These are phyloP conservation scores for Phyllosticta citrichinensis DNA, from an alignment of 2,329 filamentous ascomycete species.

Conservation along the genomic window DNA sequence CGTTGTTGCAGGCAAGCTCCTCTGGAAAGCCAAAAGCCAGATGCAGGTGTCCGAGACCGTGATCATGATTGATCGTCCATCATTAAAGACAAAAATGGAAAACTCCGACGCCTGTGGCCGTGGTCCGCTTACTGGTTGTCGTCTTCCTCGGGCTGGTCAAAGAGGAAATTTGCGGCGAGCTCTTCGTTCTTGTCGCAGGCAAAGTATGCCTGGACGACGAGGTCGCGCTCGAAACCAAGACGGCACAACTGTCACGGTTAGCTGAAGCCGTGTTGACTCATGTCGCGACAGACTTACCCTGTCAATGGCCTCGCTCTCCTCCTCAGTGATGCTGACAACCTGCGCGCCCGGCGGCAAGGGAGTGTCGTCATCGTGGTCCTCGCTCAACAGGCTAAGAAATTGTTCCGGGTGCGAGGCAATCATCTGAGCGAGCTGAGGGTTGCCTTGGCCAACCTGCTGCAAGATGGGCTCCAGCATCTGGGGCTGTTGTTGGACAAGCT, in stretches of 20 bases:
- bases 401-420: slow-evolving; percentile 89
- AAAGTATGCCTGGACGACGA: slow-evolving; percentile 96
- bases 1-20: neutral
- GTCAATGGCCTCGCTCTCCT: slow-evolving; percentile 95
- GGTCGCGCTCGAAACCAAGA: slow-evolving; percentile 84
- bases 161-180: slow-evolving; percentile 93
- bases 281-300: slow-evolving; percentile 51
- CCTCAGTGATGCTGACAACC: slow-evolving; percentile 83
- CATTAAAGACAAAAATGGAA: slow-evolving; percentile 7
- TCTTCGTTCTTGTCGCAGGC: slow-evolving; percentile 99
- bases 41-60: neutral
- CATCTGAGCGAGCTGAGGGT: slow-evolving; percentile 85
- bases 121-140: slow-evolving; percentile 36
- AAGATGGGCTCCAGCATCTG: slow-evolving; percentile 98
- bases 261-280: neutral
- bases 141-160: slow-evolving; percentile 89
- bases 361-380: slow-evolving; percentile 76
- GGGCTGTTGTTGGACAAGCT: slow-evolving; percentile 94
- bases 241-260: slow-evolving; percentile 60
- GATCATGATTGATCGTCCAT: slow-evolving; percentile 9
- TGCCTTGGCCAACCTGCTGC: slow-evolving; percentile 88
- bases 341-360: slow-evolving; percentile 80
- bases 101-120: neutral
- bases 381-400: slow-evolving; percentile 81
- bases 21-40: slow-evolving; percentile 5